These are phyloP conservation scores for Exserohilum rostratum DNA, from an alignment of 2,329 filamentous ascomycete genomes.

Conservation along the genomic window DNA sequence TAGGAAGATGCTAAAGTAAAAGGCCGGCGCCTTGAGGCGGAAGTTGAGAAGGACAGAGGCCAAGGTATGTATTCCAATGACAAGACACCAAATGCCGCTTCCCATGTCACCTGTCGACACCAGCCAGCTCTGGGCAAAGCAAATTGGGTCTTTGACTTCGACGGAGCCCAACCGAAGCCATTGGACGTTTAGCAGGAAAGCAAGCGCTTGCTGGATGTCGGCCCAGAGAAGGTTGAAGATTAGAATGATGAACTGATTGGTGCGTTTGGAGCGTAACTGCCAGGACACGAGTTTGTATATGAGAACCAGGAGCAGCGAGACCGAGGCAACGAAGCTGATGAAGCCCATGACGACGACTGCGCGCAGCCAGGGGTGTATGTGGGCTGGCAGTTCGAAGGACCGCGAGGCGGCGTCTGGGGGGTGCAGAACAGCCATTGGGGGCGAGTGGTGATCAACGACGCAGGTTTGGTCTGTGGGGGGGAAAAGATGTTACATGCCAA, in stretches of 20 bases:
- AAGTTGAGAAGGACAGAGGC: constrained; percentile 64
- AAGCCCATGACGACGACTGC: constrained; percentile 56
- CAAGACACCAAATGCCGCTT: constrained; percentile 69
- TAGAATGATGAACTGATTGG: constrained; percentile 71
- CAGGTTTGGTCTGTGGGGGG: neutral
- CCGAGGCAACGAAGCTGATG: constrained; percentile 55
- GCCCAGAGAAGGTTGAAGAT: constrained; percentile 73
- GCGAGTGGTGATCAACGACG: neutral
- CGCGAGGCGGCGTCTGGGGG: constrained; percentile 34
- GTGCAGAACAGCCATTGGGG: constrained; percentile 28
- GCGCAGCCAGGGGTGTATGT: constrained; percentile 51
- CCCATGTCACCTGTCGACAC: constrained; percentile 70
- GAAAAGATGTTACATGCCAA: constrained; percentile 20
- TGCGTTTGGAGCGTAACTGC: constrained; percentile 44
- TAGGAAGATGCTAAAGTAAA: constrained; percentile 57
- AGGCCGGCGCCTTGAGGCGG: constrained; percentile 56
- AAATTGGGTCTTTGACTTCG: constrained; percentile 60
- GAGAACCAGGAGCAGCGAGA: constrained; percentile 53
- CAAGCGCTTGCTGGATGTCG: constrained; percentile 69
- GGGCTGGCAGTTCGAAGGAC: constrained; percentile 42
- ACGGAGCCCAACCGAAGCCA: constrained; percentile 64
- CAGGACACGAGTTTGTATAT: constrained; percentile 54
- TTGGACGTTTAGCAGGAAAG: constrained; percentile 67
- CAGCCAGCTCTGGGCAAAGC: constrained; percentile 72
- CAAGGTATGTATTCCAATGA: constrained; percentile 71